A percentile compares a stretch with the other conserved stretches of the same genome.
Evolutionary conservation across 2,329 filamentous ascomycete genomes (phyloP).

Genomic region (Cryphonectria nitschkei): DNA sequence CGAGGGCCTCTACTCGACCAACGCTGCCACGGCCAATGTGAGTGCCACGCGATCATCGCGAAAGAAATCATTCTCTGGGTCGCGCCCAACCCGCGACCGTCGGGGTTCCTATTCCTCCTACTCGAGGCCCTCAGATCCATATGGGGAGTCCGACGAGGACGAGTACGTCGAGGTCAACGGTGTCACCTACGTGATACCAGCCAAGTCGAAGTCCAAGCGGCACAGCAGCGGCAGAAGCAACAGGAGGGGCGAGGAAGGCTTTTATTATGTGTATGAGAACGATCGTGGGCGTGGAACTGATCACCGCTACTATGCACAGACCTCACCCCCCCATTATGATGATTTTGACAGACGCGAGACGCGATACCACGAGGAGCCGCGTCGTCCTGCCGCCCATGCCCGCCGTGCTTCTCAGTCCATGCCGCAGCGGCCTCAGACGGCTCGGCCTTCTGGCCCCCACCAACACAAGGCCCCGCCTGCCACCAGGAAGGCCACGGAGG

Average conservation of each 20-base stretch:
- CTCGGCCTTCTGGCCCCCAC: slow-evolving; percentile 49
- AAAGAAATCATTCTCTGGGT: slow-evolving; percentile 53
- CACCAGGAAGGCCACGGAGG: slow-evolving; percentile 55
- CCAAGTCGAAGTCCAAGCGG: slow-evolving; percentile 53
- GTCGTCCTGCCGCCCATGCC: slow-evolving; percentile 46
- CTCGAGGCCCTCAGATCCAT: slow-evolving; percentile 60
- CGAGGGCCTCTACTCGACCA: slow-evolving; percentile 56
- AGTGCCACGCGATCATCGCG: slow-evolving; percentile 55
- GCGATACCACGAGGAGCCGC: slow-evolving; percentile 45
- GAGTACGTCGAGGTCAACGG: slow-evolving; percentile 60
- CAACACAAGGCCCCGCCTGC: slow-evolving; percentile 43
- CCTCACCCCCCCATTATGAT: slow-evolving; percentile 33
- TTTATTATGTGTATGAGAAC: slow-evolving; percentile 46
- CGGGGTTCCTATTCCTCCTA: slow-evolving; percentile 62
- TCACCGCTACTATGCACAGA: slow-evolving; percentile 60
- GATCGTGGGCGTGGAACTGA: slow-evolving; percentile 62
- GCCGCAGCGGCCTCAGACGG: slow-evolving; percentile 57
- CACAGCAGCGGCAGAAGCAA: slow-evolving; percentile 29
- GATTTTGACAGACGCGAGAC: slow-evolving; percentile 47
- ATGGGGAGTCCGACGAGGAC: slow-evolving; percentile 69
- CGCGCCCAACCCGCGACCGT: slow-evolving; percentile 54
- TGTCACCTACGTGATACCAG: slow-evolving; percentile 56
- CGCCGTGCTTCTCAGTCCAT: slow-evolving; percentile 54
- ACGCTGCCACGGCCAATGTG: slow-evolving; percentile 64
- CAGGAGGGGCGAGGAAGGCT: slow-evolving; percentile 34